Base-by-base conservation (phyloP, 108 stramenopile species). In the Phaeodactylum tricornutum region DNA sequence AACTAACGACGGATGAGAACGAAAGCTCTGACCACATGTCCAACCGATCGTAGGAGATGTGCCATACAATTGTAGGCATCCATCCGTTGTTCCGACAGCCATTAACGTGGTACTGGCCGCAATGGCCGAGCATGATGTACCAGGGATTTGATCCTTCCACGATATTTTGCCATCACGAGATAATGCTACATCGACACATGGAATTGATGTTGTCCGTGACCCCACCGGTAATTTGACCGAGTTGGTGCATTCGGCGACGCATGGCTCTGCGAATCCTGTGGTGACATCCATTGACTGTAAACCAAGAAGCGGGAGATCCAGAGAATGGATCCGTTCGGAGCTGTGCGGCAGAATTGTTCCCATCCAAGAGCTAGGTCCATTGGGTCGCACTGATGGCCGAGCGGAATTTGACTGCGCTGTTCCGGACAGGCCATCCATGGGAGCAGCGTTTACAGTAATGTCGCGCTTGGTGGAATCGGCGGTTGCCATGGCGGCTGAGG, bases 221-320 rank as follows among this genome's bases (percentile, higher is more conserved):
- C 79, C 77, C 19, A 32, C 4, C 31, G 69, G 62, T 6, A 58
- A 21, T 17, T 59, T 57, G 1, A 51, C 56, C 14, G 71, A 66
- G 53, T 89, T 89, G 20, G 64, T 73, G 50, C 83, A 81, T 29
- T 83, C 84, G 4, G 76, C 84, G n/a, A n/a, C n/a, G n/a, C n/a
- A n/a, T n/a, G n/a, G n/a, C n/a, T n/a, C n/a, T 37, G 80, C 61
- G 31, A 74, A 20, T 12, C 19, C 16, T 46, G 23, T 17, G 19
- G 29, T 48, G 14, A 11, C 47, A 2, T 28, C 47, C 47, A 29
- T 2, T 27, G 26, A 7, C 17, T 5, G 4, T 16, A n/a, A 41
- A 41, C 9, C 39, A n/a, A n/a, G n/a, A n/a, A n/a, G 37, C 5
- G 70, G 71, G 14, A 87, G 64, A 17, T 80, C 81, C 25, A 73